Evolutionary conservation across 2,329 filamentous ascomycete genomes (phyloP).

Genomic region (Bipolaris zeicola): DNA sequence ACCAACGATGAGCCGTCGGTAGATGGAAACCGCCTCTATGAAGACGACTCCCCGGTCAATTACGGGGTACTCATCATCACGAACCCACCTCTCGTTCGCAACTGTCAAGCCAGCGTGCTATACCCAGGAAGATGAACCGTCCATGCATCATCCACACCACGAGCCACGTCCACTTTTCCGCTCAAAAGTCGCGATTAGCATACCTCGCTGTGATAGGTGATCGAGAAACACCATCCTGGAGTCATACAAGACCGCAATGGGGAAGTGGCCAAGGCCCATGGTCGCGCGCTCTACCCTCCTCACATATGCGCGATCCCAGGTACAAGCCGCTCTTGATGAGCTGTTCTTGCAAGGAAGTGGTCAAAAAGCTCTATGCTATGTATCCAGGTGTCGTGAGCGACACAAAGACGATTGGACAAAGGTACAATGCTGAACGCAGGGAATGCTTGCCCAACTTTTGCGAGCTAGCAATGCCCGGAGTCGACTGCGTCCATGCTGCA

Average conservation of each 20-base stretch:
- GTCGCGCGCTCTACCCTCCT: slow-evolving; percentile 2
- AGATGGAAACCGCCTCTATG: background rate
- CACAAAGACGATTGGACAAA: background rate
- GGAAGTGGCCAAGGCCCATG: background rate
- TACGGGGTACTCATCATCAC: background rate
- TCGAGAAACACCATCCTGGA: slow-evolving; percentile 7
- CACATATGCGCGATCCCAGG: slow-evolving; percentile 8
- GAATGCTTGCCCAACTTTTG: slow-evolving; percentile 4
- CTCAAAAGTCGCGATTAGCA: background rate
- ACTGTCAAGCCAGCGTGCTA: slow-evolving; percentile 13
- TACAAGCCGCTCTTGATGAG: slow-evolving; percentile 1
- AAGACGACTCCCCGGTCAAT: background rate
- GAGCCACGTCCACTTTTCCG: background rate
- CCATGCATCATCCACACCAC: background rate
- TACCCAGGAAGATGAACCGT: slow-evolving; percentile 1
- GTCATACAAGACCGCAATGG: slow-evolving; percentile 5
- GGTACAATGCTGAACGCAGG: background rate
- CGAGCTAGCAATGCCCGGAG: background rate
- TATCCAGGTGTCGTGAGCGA: slow-evolving; percentile 2
- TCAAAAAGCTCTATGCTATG: background rate
- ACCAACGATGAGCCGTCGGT: background rate
- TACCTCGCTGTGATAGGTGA: slow-evolving; percentile 4
- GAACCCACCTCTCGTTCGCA: background rate
- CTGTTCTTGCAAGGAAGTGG: slow-evolving; percentile 9
- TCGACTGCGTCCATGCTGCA: background rate